Percentiles rank a stretch among this genome's conserved stretches.
These are phyloP conservation scores for Pisolithus albus DNA, from an alignment of 768 basidiomycete species.

Conservation along the genomic window DNA sequence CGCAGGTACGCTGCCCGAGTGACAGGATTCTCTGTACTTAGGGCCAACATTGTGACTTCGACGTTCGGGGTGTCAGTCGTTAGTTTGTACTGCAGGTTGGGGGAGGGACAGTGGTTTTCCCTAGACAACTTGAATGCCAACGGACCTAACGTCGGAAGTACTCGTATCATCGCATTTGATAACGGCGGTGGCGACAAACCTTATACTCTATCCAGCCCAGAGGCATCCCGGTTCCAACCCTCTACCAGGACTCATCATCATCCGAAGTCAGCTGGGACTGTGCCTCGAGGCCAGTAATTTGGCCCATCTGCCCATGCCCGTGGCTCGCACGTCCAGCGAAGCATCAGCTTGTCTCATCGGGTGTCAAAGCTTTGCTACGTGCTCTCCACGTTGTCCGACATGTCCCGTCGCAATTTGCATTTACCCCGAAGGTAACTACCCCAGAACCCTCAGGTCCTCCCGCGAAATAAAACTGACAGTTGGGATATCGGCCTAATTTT, in stretches of 20 bases:
- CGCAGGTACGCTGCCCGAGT: slow-evolving; percentile 59
- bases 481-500: not conserved
- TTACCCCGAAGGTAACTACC: slow-evolving; percentile 4
- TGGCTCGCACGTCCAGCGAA: not conserved
- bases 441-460: slow-evolving; percentile 2
- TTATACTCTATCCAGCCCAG: too few relatives aligned
- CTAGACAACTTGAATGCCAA: too few relatives aligned
- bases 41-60: slow-evolving; percentile 2
- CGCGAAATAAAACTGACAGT: not conserved
- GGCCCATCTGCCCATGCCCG: not conserved
- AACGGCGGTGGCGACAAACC: too few relatives aligned
- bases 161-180: too few relatives aligned
- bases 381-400: not conserved
- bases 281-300: not conserved
- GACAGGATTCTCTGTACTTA: slow-evolving; percentile 7
- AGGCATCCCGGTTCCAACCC: not conserved
- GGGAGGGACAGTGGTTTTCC: too few relatives aligned
- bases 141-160: too few relatives aligned
- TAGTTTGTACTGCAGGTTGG: not conserved
- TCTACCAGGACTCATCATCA: not conserved
- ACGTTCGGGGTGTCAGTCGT: not conserved
- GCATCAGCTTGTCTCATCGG: not conserved
- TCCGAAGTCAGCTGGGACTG: not conserved
- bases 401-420: not conserved
- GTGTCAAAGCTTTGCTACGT: not conserved